Base-by-base conservation (phyloP, 441 rosid genomes). In the Arabidopsis hybrid region DNA sequence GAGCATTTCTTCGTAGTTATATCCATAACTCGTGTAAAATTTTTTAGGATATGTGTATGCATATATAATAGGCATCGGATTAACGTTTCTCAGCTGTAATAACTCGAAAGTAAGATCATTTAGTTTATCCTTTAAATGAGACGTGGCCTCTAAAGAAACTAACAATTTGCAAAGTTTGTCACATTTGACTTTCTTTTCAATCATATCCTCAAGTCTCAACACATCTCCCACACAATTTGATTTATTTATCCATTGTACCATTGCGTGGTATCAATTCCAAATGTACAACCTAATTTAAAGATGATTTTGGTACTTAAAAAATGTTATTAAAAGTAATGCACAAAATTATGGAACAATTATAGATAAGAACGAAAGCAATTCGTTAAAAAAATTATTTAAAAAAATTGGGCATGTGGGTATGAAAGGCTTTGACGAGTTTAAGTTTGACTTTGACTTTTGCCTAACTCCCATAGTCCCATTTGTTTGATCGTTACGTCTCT, bases 381-480 rank as follows among this genome's bases (percentile, higher is more conserved):
- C 4, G 16, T 12, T 31, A 12, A 8, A 42, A 21, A 26, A 26
- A 26, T 2, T 26, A 26, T n/a, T n/a, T 9, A 18, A 43, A 18
- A 4, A 14, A n/a, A 6, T 5, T 60, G 67, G 29, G 52, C 43
- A 55, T 73, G 40, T 46, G 60, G 36, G 60, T 39, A 17, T 61
- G 64, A 75, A 75, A 49, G 60, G 65, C 46, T 57, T 69, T 69
- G 74, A 72, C 50, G 62, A 52, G 45, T 72, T 42, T 72, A 4
- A 26, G 29, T 26, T 26, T 26, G 80, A 71, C 57, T 77, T 65
- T 71, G 80, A 71, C 72, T 76, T 39, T n/a, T 58, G 76, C 80
- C 80, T 50, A 77, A 77, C 68, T 70, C 34, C 56, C 47, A 77
- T 71, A 77, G 63, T 70, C 34, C 56, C 47, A 77, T 71, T 65